Conservation (phyloP, 805 yeast genomes). For the Lipomyces oligophaga region DNA sequence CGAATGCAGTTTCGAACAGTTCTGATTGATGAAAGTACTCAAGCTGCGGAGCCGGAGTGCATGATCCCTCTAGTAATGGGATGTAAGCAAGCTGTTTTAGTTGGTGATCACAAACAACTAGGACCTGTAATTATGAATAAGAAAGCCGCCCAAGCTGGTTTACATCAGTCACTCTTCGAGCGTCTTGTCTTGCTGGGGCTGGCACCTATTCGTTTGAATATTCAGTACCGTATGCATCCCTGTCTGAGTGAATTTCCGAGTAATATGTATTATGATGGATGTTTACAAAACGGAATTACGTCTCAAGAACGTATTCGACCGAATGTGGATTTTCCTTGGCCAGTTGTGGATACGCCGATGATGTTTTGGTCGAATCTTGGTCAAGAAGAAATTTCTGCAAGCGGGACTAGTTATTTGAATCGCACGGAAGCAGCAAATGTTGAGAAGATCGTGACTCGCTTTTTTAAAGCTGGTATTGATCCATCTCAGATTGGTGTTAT, state of each 20-base stretch:
- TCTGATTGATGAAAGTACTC: constrained; percentile 88
- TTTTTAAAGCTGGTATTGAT: constrained; percentile 70
- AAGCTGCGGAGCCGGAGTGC: constrained; percentile 89
- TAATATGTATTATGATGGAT: constrained; percentile 89
- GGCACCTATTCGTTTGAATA: constrained; percentile 78
- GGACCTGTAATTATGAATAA: constrained; percentile 86
- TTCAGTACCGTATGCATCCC: constrained; percentile 95
- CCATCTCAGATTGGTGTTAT: constrained; percentile 87
- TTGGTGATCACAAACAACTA: constrained; percentile 93
- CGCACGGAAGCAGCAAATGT: constrained; percentile 87
- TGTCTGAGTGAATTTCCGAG: constrained; percentile 80
- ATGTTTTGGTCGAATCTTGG: constrained; percentile 93
- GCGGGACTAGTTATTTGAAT: constrained; percentile 78
- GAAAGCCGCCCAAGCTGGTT: constrained; percentile 80
- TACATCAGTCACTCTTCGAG: constrained; percentile 82
- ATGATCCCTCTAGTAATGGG: constrained; percentile 86
- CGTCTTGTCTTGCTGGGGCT: constrained; percentile 78
- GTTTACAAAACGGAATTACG: constrained; percentile 87
- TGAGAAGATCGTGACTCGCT: constrained; percentile 67
- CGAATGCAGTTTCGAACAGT: constrained; percentile 65
- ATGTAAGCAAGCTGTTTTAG: constrained; percentile 81
- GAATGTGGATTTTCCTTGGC: constrained; percentile 82
- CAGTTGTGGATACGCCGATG: constrained; percentile 79
- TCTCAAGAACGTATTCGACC: constrained; percentile 59
- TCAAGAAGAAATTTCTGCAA: constrained; percentile 77